Percentiles rank a stretch among this genome's conserved stretches.
Conservation (phyloP, 2,329 filamentous ascomycete species). For the Lasiodiplodia gonubiensis region DNA sequence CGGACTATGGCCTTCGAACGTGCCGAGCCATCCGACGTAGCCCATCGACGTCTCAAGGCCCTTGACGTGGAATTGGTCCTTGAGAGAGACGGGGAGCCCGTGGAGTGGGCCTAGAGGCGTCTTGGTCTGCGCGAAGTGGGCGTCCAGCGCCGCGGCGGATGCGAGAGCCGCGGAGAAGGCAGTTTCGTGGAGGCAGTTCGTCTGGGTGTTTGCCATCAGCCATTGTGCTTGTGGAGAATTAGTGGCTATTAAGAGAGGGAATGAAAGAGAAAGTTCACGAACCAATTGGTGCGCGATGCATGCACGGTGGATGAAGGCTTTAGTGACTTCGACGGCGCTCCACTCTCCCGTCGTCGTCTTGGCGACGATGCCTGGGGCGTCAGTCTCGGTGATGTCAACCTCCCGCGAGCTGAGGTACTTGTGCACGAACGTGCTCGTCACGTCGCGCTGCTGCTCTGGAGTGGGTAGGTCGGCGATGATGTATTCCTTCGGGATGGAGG, state of each 20-base stretch:
- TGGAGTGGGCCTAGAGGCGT: conserved; percentile 54
- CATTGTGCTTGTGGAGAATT: background rate
- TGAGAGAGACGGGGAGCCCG: conserved; percentile 55
- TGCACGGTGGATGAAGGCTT: conserved; percentile 63
- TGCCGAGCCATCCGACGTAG: conserved; percentile 70
- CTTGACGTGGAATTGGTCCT: conserved; percentile 57
- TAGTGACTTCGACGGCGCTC: conserved; percentile 62
- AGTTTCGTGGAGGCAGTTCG: conserved; percentile 53
- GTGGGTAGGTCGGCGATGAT: conserved; percentile 19
- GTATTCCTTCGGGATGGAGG: conserved; percentile 21
- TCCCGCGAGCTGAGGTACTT: conserved; percentile 61
- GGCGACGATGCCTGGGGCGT: conserved; percentile 62
- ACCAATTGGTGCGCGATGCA: conserved; percentile 59
- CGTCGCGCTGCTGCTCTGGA: conserved; percentile 33
- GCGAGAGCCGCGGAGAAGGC: conserved; percentile 55
- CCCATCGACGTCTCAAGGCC: conserved; percentile 60
- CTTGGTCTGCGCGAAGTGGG: conserved; percentile 43
- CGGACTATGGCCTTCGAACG: conserved; percentile 61
- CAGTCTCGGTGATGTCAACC: conserved; percentile 66
- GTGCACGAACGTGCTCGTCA: conserved; percentile 62
- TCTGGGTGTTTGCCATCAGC: conserved; percentile 28
- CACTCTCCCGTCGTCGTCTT: conserved; percentile 61
- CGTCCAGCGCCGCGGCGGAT: conserved; percentile 50
- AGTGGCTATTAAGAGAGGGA: background rate
- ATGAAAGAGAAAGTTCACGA: conserved; percentile 5